A percentile compares a stretch with the other conserved stretches of the same genome.
These are phyloP conservation scores for Boletus sp. DNA, from an alignment of 768 basidiomycete species.

Conservation along the genomic window DNA sequence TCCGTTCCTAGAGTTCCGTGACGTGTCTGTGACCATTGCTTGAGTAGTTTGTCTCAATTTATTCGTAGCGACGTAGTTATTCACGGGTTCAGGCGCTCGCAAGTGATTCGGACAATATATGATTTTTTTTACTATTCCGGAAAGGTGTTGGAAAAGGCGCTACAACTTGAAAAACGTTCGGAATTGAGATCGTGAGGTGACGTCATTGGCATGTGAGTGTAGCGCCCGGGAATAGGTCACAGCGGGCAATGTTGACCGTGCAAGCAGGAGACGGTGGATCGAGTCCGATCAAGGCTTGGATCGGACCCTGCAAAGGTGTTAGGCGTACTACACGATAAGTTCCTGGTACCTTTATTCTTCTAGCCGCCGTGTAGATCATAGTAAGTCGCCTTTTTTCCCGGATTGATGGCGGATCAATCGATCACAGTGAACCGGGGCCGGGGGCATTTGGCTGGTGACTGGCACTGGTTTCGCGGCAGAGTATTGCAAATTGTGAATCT, in stretches of 20 bases:
- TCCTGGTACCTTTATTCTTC: conserved; percentile 1
- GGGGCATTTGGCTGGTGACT: background rate
- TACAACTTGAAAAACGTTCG: too few species aligned
- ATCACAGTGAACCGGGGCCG: background rate
- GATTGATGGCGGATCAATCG: background rate
- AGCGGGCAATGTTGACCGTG: conserved; percentile 1
- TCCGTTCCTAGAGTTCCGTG: conserved; percentile 4
- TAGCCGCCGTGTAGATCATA: background rate
- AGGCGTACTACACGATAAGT: background rate
- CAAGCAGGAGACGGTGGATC: background rate
- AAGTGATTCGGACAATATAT: background rate
- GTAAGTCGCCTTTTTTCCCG: background rate
- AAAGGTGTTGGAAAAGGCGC: too few species aligned
- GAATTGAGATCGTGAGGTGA: too few species aligned
- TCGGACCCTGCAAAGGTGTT: background rate
- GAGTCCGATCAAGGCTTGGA: background rate
- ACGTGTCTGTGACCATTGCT: conserved; percentile 17
- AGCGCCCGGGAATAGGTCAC: background rate
- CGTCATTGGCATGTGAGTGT: background rate
- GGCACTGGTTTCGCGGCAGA: background rate
- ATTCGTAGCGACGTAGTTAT: background rate
- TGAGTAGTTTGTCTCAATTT: background rate
- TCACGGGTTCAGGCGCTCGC: background rate
- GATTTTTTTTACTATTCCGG: background rate
- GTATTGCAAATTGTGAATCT: background rate